These are phyloP conservation scores for Fulvia fulva DNA, from an alignment of 2,329 filamentous ascomycete species.

Conservation along the genomic window DNA sequence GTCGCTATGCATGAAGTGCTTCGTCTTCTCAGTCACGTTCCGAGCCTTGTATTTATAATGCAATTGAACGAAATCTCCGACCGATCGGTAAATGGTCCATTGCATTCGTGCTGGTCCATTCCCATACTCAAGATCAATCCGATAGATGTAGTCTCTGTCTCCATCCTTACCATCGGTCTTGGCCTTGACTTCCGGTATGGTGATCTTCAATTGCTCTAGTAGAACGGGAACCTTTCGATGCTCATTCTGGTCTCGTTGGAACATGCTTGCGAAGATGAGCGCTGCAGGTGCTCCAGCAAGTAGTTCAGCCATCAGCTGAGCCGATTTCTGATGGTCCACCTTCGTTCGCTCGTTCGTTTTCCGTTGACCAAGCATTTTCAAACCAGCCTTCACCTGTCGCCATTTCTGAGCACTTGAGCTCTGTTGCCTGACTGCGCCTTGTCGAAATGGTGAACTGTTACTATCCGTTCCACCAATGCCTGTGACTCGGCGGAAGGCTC, in stretches of 20 bases:
- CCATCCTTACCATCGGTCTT: slow-evolving; percentile 55
- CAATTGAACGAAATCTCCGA: slow-evolving; percentile 86
- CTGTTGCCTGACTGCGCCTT: slow-evolving; percentile 44
- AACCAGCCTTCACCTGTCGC: slow-evolving; percentile 85
- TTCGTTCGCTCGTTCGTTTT: slow-evolving; percentile 81
- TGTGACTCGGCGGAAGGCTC: slow-evolving; percentile 46
- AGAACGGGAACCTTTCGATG: slow-evolving; percentile 93
- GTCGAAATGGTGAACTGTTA: slow-evolving; percentile 40
- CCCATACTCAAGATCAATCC: slow-evolving; percentile 91
- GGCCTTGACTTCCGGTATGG: slow-evolving; percentile 73
- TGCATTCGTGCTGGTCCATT: slow-evolving; percentile 94
- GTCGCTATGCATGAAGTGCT: slow-evolving; percentile 65
- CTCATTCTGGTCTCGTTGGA: slow-evolving; percentile 92
- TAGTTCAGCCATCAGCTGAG: slow-evolving; percentile 92
- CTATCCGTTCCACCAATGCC: slow-evolving; percentile 35
- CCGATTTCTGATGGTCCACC: slow-evolving; percentile 91
- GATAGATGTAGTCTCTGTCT: slow-evolving; percentile 77
- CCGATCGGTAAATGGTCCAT: slow-evolving; percentile 84
- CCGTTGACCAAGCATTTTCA: slow-evolving; percentile 72
- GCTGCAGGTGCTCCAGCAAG: slow-evolving; percentile 89
- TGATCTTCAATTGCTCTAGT: slow-evolving; percentile 88
- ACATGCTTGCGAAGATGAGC: slow-evolving; percentile 93
- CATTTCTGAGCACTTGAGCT: slow-evolving; percentile 69
- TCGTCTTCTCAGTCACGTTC: slow-evolving; percentile 76
- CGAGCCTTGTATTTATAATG: slow-evolving; percentile 92